Conservation (phyloP, 345 rosid genomes). For the Lenwebbia sp. region DNA sequence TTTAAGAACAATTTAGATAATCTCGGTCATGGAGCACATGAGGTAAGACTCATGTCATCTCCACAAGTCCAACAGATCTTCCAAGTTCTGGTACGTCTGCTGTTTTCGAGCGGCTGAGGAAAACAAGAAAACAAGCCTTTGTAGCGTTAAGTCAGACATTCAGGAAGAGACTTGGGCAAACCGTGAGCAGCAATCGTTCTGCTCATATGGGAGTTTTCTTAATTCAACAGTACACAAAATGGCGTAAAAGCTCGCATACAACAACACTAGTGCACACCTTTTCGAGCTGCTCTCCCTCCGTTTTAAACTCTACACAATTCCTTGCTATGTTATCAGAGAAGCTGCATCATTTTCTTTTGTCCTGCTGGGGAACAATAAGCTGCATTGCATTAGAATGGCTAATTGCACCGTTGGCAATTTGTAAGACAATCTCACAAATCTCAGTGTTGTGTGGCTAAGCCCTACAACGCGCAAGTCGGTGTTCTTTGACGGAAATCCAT, state of each 20-base stretch:
- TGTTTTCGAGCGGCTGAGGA: neutral
- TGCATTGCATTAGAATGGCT: neutral
- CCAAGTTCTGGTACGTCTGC: neutral
- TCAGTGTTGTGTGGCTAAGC: neutral
- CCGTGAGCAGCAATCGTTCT: neutral
- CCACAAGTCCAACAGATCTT: neutral
- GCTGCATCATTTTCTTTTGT: neutral
- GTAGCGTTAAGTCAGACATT: neutral
- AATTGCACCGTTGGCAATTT: neutral
- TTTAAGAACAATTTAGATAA: neutral
- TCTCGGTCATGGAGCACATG: neutral
- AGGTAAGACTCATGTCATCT: neutral
- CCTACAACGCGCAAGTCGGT: conserved; percentile 31
- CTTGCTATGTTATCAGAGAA: neutral
- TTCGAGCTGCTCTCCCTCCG: neutral
- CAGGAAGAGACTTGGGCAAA: neutral
- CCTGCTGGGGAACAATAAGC: neutral
- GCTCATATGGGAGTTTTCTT: neutral
- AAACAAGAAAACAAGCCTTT: neutral
- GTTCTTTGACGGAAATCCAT: conserved; percentile 66
- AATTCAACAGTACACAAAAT: neutral
- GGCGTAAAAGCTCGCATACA: neutral
- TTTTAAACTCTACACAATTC: neutral
- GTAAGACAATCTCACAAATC: neutral
- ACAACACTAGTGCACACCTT: neutral